These are phyloP conservation scores for Abrus precatorius DNA, from an alignment of 306 rosid genomes.

Conservation along the genomic window DNA sequence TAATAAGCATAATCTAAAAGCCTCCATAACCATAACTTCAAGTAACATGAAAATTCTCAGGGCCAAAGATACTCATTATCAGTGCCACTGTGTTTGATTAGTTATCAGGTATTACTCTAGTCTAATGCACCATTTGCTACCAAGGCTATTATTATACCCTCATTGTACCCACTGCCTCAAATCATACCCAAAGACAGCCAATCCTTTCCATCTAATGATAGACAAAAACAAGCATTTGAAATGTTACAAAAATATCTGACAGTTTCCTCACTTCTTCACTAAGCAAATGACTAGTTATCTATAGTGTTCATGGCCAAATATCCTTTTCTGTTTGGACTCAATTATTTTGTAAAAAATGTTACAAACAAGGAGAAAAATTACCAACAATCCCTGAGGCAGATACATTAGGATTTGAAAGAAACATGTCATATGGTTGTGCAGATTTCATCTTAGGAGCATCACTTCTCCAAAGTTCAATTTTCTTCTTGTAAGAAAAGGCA, in stretches of 20 bases:
- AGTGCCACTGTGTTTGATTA: not conserved
- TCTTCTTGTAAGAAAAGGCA: constrained; percentile 73
- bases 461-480: constrained; percentile 78
- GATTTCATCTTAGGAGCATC: constrained; percentile 65
- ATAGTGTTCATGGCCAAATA: constrained; percentile 1
- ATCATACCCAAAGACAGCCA: constrained; percentile 1
- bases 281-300: constrained; percentile 7
- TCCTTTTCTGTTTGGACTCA: constrained; percentile 13
- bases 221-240: not conserved
- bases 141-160: not conserved
- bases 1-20: constrained; percentile 31
- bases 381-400: constrained; percentile 84
- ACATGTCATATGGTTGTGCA: constrained; percentile 81
- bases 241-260: constrained; percentile 8
- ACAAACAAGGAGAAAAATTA: constrained; percentile 48
- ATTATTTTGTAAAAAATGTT: constrained; percentile 23
- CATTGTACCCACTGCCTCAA: not conserved
- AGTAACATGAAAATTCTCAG: constrained; percentile 15
- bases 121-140: not conserved
- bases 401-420: constrained; percentile 78
- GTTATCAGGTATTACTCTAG: not conserved
- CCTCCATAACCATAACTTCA: constrained; percentile 6
- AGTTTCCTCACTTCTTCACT: constrained; percentile 39
- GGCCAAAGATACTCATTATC: constrained; percentile 19
- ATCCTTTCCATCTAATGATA: constrained; percentile 12